Evolutionary conservation across 345 rosid species (phyloP).

Genomic region (Syzygium jambos): DNA sequence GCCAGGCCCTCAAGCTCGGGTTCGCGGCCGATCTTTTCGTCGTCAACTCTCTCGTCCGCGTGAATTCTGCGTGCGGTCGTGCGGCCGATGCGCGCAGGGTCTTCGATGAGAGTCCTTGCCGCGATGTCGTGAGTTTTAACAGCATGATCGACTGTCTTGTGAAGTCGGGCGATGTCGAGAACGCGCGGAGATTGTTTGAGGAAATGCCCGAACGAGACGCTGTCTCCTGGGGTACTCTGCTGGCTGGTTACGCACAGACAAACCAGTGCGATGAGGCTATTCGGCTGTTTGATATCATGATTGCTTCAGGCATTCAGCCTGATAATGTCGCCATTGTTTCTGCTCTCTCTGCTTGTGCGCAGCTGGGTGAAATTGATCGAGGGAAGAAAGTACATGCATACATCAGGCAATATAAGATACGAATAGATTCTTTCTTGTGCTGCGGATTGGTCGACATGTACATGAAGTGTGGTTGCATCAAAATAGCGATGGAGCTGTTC

Average conservation of each 20-base stretch:
- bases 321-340: slow-evolving; percentile 57
- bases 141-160: slow-evolving; percentile 52
- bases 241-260: slow-evolving; percentile 50
- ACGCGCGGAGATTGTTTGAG: slow-evolving; percentile 44
- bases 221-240: slow-evolving; percentile 62
- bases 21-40: slow-evolving; percentile 42
- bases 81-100: slow-evolving; percentile 19
- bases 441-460: slow-evolving; percentile 63
- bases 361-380: slow-evolving; percentile 40
- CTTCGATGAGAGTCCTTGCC: slow-evolving; percentile 42
- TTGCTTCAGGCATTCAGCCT: slow-evolving; percentile 25
- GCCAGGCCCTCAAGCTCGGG: slow-evolving; percentile 42
- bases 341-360: slow-evolving; percentile 78
- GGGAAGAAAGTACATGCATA: slow-evolving; percentile 47
- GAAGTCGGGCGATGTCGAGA: slow-evolving; percentile 35
- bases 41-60: slow-evolving; percentile 36
- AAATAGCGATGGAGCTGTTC: slow-evolving; percentile 34
- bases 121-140: slow-evolving; percentile 55
- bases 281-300: slow-evolving; percentile 37
- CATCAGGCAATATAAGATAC: slow-evolving; percentile 19
- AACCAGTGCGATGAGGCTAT: slow-evolving; percentile 35
- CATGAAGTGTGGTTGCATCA: slow-evolving; percentile 56
- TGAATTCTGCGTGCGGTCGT: slow-evolving; percentile 9
- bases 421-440: slow-evolving; percentile 45
- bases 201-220: slow-evolving; percentile 50